Conservation (phyloP, 495 filamentous ascomycete genomes). For the Halenospora varia region DNA sequence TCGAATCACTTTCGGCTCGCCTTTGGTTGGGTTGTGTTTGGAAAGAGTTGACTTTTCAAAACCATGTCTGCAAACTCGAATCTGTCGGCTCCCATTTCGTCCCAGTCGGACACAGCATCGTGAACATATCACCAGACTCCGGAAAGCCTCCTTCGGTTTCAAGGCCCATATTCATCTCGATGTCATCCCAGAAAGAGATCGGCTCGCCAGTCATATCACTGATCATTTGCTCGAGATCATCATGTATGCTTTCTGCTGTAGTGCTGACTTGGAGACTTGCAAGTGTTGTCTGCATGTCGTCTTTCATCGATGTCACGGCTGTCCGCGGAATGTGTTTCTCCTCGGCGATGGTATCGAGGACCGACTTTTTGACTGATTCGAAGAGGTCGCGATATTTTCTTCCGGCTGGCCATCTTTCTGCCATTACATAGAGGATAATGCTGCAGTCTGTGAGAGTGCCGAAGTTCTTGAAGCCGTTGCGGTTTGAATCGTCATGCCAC, state of each 20-base stretch:
- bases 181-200: conserved; percentile 20
- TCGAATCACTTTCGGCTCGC: too few species aligned
- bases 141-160: not conserved
- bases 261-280: conserved; percentile 4
- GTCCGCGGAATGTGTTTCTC: conserved; percentile 30
- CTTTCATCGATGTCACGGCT: conserved; percentile 18
- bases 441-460: conserved; percentile 37
- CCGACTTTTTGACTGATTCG: conserved; percentile 35
- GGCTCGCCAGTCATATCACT: conserved; percentile 15
- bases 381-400: conserved; percentile 53
- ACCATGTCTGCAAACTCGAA: too few species aligned
- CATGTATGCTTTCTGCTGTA: conserved; percentile 1
- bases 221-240: conserved; percentile 11
- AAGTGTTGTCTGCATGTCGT: conserved; percentile 1
- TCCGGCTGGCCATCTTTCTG: conserved; percentile 46
- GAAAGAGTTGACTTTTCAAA: too few species aligned
- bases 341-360: conserved; percentile 26
- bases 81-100: too few species aligned
- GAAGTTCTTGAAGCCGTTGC: conserved; percentile 19
- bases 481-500: conserved; percentile 26
- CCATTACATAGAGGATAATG: conserved; percentile 50
- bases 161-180: conserved; percentile 14
- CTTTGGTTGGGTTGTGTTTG: too few species aligned
- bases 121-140: not conserved
- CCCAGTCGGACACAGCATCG: not conserved